Percentiles rank a stretch among this genome's conserved stretches.
phyloP scores from a whole-genome alignment of 345 rosid species.

The Gossypium raimondii region DNA sequence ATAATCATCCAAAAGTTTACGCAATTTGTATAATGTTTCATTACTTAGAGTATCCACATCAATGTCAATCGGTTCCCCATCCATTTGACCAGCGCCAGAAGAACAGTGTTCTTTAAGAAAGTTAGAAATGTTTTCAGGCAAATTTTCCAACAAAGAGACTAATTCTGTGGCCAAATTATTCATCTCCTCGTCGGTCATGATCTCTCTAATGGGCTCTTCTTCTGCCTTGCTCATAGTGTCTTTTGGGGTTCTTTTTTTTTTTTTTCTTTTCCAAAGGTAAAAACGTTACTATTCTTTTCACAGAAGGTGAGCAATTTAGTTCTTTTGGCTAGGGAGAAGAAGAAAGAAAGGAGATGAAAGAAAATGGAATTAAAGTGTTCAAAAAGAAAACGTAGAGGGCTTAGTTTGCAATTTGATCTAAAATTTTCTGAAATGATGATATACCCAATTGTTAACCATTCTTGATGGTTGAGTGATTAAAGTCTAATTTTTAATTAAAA shows the following conservation, averaged over 20 bases:
- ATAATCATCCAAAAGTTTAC: slow-evolving; percentile 71
- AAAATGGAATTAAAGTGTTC: too few species aligned
- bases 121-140: slow-evolving; percentile 68
- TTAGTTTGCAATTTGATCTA: too few species aligned
- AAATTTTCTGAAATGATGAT: too few species aligned
- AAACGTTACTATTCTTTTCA: slow-evolving; percentile 21
- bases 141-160: slow-evolving; percentile 50
- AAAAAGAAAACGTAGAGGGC: too few species aligned
- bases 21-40: slow-evolving; percentile 57
- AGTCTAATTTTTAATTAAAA: too few species aligned
- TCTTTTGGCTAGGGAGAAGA: too few species aligned
- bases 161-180: slow-evolving; percentile 46
- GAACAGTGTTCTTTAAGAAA: slow-evolving; percentile 63
- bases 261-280: slow-evolving; percentile 33
- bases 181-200: slow-evolving; percentile 56
- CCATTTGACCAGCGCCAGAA: slow-evolving; percentile 39
- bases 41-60: slow-evolving; percentile 67
- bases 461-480: too few species aligned
- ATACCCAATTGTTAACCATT: too few species aligned
- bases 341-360: too few species aligned
- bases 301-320: neutral
- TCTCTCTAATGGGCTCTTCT: slow-evolving; percentile 29
- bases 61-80: slow-evolving; percentile 80
- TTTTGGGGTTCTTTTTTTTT: slow-evolving; percentile 29
- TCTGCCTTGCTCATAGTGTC: slow-evolving; percentile 34